Evolutionary conservation across 192 early-diverging fungal species (phyloP).

Genomic region (Pilaira anomala): DNA sequence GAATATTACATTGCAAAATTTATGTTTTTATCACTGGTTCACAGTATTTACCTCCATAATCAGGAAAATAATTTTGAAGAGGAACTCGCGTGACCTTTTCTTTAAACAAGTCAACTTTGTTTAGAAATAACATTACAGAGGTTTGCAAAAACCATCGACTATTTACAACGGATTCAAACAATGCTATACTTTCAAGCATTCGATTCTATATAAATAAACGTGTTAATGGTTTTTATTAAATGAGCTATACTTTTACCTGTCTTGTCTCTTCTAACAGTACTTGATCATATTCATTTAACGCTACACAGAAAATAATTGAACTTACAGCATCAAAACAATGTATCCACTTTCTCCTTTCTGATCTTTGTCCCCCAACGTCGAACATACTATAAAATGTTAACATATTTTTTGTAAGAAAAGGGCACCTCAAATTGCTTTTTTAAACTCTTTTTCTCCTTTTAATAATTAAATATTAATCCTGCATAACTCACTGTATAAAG

Average conservation of each 20-base stretch:
- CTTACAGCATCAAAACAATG: constrained; percentile 84
- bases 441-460: not conserved
- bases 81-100: constrained; percentile 76
- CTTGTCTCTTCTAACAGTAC: constrained; percentile 80
- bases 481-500: constrained; percentile 66
- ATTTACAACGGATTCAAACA: constrained; percentile 92
- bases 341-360: constrained; percentile 85
- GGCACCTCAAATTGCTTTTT: not conserved
- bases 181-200: constrained; percentile 84
- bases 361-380: constrained; percentile 84
- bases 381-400: constrained; percentile 59
- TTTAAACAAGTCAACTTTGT: constrained; percentile 90
- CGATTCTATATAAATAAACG: constrained; percentile 63
- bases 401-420: not conserved
- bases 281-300: constrained; percentile 92
- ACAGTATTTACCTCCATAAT: constrained; percentile 57
- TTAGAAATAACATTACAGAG: constrained; percentile 90
- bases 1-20: not conserved
- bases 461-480: constrained; percentile 22
- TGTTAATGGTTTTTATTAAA: not conserved
- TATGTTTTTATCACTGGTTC: too few species aligned
- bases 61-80: constrained; percentile 81
- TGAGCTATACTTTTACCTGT: constrained; percentile 44
- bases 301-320: constrained; percentile 93
- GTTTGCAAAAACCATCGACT: constrained; percentile 91